Base-by-base conservation (phyloP, 345 rosid species). In the Moricandia moricandioides region DNA sequence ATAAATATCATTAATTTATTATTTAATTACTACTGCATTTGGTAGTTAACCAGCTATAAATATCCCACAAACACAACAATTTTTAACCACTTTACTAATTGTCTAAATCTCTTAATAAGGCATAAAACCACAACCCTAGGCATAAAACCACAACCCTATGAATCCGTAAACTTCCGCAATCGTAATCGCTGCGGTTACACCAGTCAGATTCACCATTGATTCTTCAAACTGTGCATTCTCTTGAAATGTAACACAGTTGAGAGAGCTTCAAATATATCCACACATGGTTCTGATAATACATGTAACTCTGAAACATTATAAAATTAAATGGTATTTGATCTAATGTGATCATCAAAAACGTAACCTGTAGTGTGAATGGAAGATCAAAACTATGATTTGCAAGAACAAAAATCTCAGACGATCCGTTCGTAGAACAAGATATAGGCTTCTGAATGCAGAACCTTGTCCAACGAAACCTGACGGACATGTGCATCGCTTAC, bases 361-460 rank as follows among this genome's bases (percentile, higher is more conserved):
- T 2, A 4, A 5, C 52, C 52, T 13, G 52, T 13, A 40, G 14
- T 13, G 31, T 29, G 31, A n/a, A n/a, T 45, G 52, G 49, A n/a
- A 13, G 45, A 45, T 45, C 52, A 45, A 45, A 45, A 45, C 52
- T 45, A 13, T 45, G 51, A 12, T 45, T 45, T 45, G 51, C 17
- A 13, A 45, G 5, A 45, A 62, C 54, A 47, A 35, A 68, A 17
- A 62, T 39, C n/a, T 70, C 69, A 70, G 29, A 34, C 62, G 59
- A 80, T 68, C 79, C 71, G 79, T 77, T 92, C 90, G 7, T 95
- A 95, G 83, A 95, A 95, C 74, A 95, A 85, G 69, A 95, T 86
- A 81, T 95, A 95, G 2, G 99, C 99, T 80, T 95, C 97, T 0
- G 88, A 69, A 2, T 84, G 78, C 67, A 95, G 86, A 81, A 95